Percentiles rank a stretch among this genome's conserved stretches.
Evolutionary conservation across 1,139 yeast genomes (phyloP).

Genomic region (Yamadazyma dushanensis): DNA sequence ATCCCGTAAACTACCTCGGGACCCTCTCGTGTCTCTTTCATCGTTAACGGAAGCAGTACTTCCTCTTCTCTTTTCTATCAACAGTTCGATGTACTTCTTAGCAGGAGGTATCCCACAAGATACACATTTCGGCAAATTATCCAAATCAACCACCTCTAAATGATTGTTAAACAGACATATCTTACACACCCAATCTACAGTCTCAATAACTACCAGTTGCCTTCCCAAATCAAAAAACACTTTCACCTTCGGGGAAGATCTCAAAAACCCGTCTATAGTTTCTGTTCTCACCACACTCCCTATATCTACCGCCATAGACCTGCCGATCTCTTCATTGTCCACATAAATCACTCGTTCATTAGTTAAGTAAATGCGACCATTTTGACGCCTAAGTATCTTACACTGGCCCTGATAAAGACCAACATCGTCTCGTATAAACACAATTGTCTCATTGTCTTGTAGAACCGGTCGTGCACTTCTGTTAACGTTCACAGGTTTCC

Average conservation of each 20-base stretch:
- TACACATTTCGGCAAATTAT: slow-evolving; percentile 56
- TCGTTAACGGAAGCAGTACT: not conserved
- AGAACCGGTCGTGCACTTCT: slow-evolving; percentile 51
- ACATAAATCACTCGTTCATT: slow-evolving; percentile 71
- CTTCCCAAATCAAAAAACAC: slow-evolving; percentile 20
- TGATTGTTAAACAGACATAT: slow-evolving; percentile 76
- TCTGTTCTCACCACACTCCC: slow-evolving; percentile 20
- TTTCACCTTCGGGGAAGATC: slow-evolving; percentile 77
- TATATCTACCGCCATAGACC: slow-evolving; percentile 54
- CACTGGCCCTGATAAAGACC: slow-evolving; percentile 73
- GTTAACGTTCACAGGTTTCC: slow-evolving; percentile 34
- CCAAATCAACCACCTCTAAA: slow-evolving; percentile 33
- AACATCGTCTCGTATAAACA: slow-evolving; percentile 52
- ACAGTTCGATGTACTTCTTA: slow-evolving; percentile 13
- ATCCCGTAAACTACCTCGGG: slow-evolving; percentile 7
- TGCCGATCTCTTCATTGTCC: slow-evolving; percentile 47
- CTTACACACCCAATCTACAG: slow-evolving; percentile 74
- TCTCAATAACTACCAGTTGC: slow-evolving; percentile 1
- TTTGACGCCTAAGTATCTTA: slow-evolving; percentile 63
- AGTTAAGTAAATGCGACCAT: slow-evolving; percentile 79
- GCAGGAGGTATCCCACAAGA: slow-evolving; percentile 70
- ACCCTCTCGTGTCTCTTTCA: not conserved
- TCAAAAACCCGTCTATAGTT: slow-evolving; percentile 62
- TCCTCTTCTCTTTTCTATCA: slow-evolving; percentile 3
- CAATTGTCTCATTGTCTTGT: slow-evolving; percentile 37